These are phyloP conservation scores for Nothophytophthora sp. DNA, from an alignment of 352 stramenopile species.

Conservation along the genomic window DNA sequence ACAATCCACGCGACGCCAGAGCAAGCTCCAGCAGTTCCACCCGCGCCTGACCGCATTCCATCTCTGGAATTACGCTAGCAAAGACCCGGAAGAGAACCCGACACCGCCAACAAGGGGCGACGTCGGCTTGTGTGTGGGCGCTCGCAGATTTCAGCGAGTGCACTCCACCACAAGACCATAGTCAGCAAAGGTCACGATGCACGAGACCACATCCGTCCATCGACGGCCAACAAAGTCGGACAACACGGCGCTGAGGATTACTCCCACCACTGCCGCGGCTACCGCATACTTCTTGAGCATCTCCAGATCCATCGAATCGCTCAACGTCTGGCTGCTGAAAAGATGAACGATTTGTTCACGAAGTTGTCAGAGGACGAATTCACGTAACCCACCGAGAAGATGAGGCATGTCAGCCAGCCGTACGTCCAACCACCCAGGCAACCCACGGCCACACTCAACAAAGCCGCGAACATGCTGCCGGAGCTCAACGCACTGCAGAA, in stretches of 20 bases:
- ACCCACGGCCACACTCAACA: constrained; percentile 76
- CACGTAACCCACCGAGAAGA: constrained; percentile 83
- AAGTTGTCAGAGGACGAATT: constrained; percentile 75
- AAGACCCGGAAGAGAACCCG: too few species aligned
- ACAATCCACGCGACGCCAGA: too few species aligned
- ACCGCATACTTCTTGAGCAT: constrained; percentile 76
- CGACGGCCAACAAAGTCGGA: constrained; percentile 67
- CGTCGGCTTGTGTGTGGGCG: too few species aligned
- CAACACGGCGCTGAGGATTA: constrained; percentile 44
- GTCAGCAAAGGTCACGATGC: constrained; percentile 59
- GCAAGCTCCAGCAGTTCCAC: too few species aligned
- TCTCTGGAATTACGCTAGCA: too few species aligned
- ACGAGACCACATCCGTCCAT: constrained; percentile 60
- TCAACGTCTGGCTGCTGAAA: constrained; percentile 64
- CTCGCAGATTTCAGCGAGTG: too few species aligned
- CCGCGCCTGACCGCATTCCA: too few species aligned
- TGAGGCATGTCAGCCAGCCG: constrained; percentile 80
- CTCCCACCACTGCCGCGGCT: constrained; percentile 48
- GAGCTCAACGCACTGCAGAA: constrained; percentile 84
- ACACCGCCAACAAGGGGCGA: too few species aligned
- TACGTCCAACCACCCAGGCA: constrained; percentile 72
- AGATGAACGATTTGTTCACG: constrained; percentile 84
- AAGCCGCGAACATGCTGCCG: constrained; percentile 79
- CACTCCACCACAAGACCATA: constrained; percentile 68
- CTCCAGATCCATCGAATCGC: constrained; percentile 50